These are phyloP conservation scores for Sequoia sempervirens DNA, from an alignment of 75 land plant species.

Conservation along the genomic window DNA sequence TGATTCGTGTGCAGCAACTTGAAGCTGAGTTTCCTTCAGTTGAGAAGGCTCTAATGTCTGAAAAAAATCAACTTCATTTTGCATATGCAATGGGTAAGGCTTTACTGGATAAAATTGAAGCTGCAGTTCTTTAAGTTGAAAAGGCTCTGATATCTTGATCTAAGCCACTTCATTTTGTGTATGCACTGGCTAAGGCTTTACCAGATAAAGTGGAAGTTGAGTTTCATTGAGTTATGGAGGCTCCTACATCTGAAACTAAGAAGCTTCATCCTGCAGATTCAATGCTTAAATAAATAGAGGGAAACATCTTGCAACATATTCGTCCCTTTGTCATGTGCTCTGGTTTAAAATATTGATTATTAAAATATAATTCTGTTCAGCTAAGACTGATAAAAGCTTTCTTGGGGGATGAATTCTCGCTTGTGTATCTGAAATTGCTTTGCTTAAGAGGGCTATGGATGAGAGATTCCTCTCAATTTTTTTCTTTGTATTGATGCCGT, in stretches of 20 bases:
- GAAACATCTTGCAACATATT: not conserved
- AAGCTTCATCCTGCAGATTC: not conserved
- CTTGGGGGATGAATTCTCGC: not conserved
- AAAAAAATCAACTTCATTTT: constrained; percentile 60
- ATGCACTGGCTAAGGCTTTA: constrained; percentile 44
- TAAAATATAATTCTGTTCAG: not conserved
- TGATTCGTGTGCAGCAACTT: constrained; percentile 50
- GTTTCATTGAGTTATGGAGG: not conserved
- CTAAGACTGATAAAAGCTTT: not conserved
- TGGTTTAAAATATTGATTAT: not conserved
- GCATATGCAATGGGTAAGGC: constrained; percentile 61
- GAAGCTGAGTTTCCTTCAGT: constrained; percentile 72
- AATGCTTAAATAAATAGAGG: not conserved
- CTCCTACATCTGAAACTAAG: not conserved
- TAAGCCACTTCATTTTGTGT: constrained; percentile 60
- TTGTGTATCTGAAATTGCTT: not conserved
- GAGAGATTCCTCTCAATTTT: not conserved
- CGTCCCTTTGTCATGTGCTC: not conserved
- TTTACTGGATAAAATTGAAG: constrained; percentile 32
- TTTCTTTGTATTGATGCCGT: not conserved
- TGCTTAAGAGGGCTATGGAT: not conserved
- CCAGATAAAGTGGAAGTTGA: not conserved
- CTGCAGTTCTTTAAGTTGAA: constrained; percentile 62
- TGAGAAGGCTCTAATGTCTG: constrained; percentile 62
- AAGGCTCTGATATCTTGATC: constrained; percentile 55